Evolutionary conservation across 306 rosid genomes (phyloP).

Genomic region (Luffa acutangula): DNA sequence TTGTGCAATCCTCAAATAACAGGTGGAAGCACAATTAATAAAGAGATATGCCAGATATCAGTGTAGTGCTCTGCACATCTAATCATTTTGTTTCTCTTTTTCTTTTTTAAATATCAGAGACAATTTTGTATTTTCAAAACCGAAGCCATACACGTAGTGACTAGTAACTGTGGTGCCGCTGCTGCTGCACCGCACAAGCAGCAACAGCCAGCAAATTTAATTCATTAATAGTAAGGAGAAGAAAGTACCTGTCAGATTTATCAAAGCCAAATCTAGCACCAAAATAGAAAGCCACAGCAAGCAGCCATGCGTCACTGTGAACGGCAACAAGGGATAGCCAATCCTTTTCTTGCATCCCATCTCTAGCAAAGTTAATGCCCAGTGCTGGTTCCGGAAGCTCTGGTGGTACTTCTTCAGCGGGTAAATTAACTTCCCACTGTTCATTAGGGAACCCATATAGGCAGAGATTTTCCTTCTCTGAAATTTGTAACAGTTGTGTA

Average conservation of each 20-base stretch:
- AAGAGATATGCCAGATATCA: not conserved
- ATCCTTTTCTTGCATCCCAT: slow-evolving; percentile 46
- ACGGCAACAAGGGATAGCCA: slow-evolving; percentile 38
- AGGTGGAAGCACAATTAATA: not conserved
- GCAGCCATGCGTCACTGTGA: slow-evolving; percentile 45
- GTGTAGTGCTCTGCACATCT: not conserved
- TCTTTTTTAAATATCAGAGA: not conserved
- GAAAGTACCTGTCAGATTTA: slow-evolving; percentile 33
- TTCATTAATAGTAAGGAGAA: not conserved
- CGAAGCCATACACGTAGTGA: not conserved
- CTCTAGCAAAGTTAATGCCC: slow-evolving; percentile 61
- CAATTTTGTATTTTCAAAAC: not conserved
- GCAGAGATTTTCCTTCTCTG: slow-evolving; percentile 51
- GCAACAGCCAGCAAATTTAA: not conserved
- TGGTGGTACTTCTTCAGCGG: slow-evolving; percentile 53
- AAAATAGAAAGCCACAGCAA: slow-evolving; percentile 36
- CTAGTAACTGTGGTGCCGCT: not conserved
- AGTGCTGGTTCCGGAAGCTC: slow-evolving; percentile 53
- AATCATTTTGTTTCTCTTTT: not conserved
- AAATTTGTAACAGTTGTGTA: slow-evolving; percentile 9
- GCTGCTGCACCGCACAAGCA: not conserved
- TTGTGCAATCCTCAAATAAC: not conserved
- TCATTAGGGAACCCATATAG: slow-evolving; percentile 45
- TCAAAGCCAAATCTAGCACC: slow-evolving; percentile 47
- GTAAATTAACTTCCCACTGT: slow-evolving; percentile 46